Conservation (phyloP, 306 rosid species). For the Prunus padus region DNA sequence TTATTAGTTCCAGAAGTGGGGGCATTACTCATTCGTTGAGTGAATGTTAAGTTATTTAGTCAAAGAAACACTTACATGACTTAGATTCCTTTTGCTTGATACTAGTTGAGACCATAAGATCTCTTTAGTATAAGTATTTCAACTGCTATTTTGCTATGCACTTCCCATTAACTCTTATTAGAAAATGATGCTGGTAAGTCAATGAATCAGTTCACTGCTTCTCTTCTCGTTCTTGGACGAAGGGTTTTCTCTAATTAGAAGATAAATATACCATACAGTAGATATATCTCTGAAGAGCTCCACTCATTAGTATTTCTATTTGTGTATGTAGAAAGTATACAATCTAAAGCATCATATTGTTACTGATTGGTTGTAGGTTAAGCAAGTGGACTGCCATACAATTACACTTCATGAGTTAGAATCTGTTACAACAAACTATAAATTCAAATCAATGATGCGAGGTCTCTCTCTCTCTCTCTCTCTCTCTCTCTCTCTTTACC, state of each 20-base stretch:
- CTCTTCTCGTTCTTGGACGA: neutral
- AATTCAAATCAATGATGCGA: conserved; percentile 97
- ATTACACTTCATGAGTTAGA: conserved; percentile 71
- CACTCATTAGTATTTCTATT: neutral
- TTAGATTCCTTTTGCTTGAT: neutral
- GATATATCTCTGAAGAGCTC: neutral
- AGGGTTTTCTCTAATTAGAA: neutral
- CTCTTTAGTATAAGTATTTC: neutral
- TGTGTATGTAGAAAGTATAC: neutral
- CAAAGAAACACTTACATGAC: neutral
- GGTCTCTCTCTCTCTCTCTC: conserved; percentile 42
- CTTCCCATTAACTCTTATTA: neutral
- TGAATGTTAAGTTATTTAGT: neutral
- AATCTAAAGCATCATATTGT: neutral
- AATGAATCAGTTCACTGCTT: neutral
- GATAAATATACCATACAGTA: neutral
- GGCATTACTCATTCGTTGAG: neutral
- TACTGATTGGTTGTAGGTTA: conserved; percentile 52
- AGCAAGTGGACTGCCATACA: conserved; percentile 73
- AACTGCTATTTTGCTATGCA: neutral
- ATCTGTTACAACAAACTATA: conserved; percentile 62
- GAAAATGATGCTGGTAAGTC: neutral
- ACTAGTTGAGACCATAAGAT: neutral
- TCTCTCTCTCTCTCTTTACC: too few species aligned
- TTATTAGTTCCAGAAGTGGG: neutral